Conservation (phyloP, 169 alveolate genomes). For the Ichthyophthirius multifiliis region DNA sequence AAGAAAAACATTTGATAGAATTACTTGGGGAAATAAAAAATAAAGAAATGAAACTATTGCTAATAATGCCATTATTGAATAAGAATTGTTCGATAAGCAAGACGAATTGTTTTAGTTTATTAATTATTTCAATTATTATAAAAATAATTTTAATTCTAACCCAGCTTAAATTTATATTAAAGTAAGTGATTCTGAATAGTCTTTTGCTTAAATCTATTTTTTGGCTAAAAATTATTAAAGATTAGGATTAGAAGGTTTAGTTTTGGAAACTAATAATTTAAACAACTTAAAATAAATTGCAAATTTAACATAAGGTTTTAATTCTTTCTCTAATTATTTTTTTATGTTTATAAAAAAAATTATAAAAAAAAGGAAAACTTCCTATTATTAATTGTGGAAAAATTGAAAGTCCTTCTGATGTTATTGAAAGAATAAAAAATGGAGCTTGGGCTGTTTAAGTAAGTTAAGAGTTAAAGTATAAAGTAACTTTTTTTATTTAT, state of each 20-base stretch:
- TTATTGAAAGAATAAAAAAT: background rate
- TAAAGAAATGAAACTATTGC: background rate
- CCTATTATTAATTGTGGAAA: background rate
- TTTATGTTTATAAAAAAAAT: background rate
- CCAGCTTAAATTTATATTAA: background rate
- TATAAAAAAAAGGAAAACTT: background rate
- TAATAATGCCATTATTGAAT: background rate
- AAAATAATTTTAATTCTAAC: background rate
- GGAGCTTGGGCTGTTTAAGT: conserved; percentile 9
- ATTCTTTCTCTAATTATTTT: too few relatives aligned
- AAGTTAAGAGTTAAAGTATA: background rate
- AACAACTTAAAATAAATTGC: background rate
- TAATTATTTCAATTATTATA: background rate
- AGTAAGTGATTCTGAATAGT: background rate
- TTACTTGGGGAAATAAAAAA: background rate
- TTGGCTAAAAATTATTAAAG: background rate
- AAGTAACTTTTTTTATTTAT: background rate
- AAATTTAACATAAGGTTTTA: background rate
- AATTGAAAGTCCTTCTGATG: background rate
- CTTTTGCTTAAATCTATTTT: background rate
- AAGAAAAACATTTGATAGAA: background rate
- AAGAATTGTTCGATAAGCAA: background rate
- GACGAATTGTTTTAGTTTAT: background rate
- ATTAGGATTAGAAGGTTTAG: background rate
- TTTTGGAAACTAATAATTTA: background rate